Conservation (phyloP, 202 grass and related monocot genomes). For the Carex arenaria region DNA sequence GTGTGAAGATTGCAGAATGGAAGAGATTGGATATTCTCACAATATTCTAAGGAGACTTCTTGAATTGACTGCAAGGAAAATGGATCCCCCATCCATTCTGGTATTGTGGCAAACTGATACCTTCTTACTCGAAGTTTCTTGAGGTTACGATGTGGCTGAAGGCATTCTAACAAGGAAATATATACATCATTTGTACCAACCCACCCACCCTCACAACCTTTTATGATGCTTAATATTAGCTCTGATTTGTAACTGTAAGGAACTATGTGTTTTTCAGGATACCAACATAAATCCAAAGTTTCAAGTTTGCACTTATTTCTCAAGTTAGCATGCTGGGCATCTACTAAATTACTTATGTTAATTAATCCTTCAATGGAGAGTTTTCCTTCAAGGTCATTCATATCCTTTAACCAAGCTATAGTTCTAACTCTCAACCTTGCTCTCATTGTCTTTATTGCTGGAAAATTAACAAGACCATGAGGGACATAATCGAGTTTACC, state of each 20-base stretch:
- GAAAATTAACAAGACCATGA: background rate
- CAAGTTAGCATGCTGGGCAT: background rate
- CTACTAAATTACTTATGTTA: background rate
- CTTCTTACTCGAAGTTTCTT: background rate
- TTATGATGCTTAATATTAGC: background rate
- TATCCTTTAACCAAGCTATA: constrained; percentile 17
- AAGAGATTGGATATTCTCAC: background rate
- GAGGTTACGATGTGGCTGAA: constrained; percentile 20
- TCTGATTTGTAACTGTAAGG: background rate
- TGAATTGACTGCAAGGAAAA: constrained; percentile 4
- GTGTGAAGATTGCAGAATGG: background rate
- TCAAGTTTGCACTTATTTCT: background rate
- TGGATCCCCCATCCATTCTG: background rate
- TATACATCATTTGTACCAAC: background rate
- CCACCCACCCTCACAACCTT: background rate
- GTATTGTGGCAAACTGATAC: too few species aligned
- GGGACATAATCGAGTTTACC: background rate
- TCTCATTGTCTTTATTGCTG: background rate
- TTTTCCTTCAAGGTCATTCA: background rate
- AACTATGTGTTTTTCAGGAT: too few species aligned
- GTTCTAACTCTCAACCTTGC: background rate
- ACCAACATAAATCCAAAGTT: background rate
- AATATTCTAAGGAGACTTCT: background rate
- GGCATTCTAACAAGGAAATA: background rate
- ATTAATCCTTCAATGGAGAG: background rate